Evolutionary conservation across 352 stramenopile species (phyloP), one percentile per base, ranked within the genome.

Genomic region (Pythium diclinum): DNA sequence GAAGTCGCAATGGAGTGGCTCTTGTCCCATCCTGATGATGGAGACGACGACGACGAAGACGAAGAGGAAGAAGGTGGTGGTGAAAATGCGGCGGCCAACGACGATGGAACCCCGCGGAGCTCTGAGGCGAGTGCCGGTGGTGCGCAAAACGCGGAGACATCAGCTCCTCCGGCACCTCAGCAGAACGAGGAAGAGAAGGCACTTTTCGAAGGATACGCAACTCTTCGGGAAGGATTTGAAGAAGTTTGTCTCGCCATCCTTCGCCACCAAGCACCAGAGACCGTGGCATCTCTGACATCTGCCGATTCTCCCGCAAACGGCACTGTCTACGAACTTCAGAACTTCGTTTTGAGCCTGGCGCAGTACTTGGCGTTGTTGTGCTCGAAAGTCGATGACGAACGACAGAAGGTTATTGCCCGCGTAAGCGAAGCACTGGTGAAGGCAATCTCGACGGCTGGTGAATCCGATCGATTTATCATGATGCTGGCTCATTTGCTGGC

Each of bases 1-100:
- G 95, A 99, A 67, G 68, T 98, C 40, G 97, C 91, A 1, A 98
- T 98, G 94, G 96, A 99, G 67, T 99, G 97, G 83, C 91, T 98
- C 30, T 62, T 99, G 19, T 81, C 85, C 6, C 88, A 99, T 74
- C 94, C 94, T 28, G 83, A 92, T 46, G 76, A 77, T 47, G 59
- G 53, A 21, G 65, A 71, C 28, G 59, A 68, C 11, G 63, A 72
- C 42, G 71, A 81, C 10, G 68, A 67, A 9, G 56, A 59, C 25
- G 69, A 77, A 1, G 67, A 73, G n/a, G 54, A 63, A 59, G 67
- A 46, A 55, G 40, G 17, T 14, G 1, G 30, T 56, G 62, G 34
- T 19, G 32, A 33, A 49, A 23, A 23, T 6, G 19, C 19, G 44
- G 16, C 34, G 17, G 11, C 2, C 14, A 9, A 8, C 19, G 47